These are phyloP conservation scores for Botrytis medusae DNA, from an alignment of 2,329 filamentous ascomycete genomes.

Conservation along the genomic window DNA sequence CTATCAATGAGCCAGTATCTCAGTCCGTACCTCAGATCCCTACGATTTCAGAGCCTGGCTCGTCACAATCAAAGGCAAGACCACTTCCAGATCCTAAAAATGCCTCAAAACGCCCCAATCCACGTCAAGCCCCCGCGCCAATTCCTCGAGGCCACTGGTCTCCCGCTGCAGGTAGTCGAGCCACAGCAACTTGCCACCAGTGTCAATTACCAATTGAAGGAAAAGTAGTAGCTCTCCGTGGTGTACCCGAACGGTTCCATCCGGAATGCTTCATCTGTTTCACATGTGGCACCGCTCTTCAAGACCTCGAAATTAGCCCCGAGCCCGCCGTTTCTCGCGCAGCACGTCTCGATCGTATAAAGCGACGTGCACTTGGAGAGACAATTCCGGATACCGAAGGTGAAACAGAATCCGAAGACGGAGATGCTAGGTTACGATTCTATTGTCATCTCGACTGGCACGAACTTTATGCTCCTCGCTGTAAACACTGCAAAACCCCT, in stretches of 20 bases:
- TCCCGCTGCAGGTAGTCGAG: constrained; percentile 52
- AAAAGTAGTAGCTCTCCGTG: constrained; percentile 81
- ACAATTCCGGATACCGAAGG: constrained; percentile 61
- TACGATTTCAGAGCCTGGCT: constrained; percentile 40
- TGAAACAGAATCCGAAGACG: constrained; percentile 67
- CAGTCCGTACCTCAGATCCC: constrained; percentile 31
- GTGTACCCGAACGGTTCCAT: constrained; percentile 75
- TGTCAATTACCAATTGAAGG: constrained; percentile 85
- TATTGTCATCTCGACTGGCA: constrained; percentile 99
- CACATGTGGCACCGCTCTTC: constrained; percentile 81
- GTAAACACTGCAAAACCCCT: constrained; percentile 93
- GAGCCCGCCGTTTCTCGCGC: constrained; percentile 74
- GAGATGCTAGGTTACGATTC: constrained; percentile 75
- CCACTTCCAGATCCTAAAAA: constrained; percentile 44
- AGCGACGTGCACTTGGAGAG: constrained; percentile 59
- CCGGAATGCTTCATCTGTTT: constrained; percentile 91
- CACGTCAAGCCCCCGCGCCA: constrained; percentile 40
- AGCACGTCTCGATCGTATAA: constrained; percentile 73
- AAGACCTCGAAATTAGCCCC: constrained; percentile 94
- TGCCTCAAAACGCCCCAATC: constrained; percentile 31
- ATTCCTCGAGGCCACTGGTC: constrained; percentile 53
- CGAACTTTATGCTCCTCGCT: constrained; percentile 86
- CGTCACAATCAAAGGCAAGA: constrained; percentile 32
- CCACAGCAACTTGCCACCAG: constrained; percentile 76
- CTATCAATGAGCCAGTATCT: constrained; percentile 29